Evolutionary conservation across 192 early-diverging fungal species (phyloP), one percentile per base, ranked within the genome.

Genomic region (Linnemannia zychae): DNA sequence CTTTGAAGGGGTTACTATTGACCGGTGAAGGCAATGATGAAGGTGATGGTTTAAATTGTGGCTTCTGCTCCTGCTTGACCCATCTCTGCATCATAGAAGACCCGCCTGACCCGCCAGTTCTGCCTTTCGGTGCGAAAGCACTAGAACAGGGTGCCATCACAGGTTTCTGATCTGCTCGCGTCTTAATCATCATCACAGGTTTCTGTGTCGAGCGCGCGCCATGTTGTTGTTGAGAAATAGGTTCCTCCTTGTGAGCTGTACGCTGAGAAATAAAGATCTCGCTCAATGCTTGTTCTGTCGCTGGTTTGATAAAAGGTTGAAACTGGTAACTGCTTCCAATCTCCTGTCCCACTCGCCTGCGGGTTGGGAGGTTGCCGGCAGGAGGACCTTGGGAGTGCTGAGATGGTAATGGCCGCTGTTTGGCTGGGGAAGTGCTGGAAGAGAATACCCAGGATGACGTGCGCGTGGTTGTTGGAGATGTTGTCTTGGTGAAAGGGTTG

Each of bases 1-100:
- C 13, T 16, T 31, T 70, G 3, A 17, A 31, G 0, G 24, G 33
- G 15, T 34, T 69, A 40, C 11, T 49, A n/a, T 68, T 77, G 28
- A 28, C n/a, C 46, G 6, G 15, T 13, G 40, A 0, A 20, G 36
- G 53, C 4, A 11, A 46, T 46, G 69, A 24, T 5, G 24, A 33
- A 22, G 15, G 22, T 12, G 50, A 37, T 17, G 71, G 71, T 73
- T 20, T 44, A 16, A 33, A 1, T 36, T 34, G 46, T 50, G 36
- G 46, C 7, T 50, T 57, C 50, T 48, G 37, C 7, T 40, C 68
- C 24, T 78, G 36, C 34, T 9, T 71, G 7, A 70, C 52, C 77
- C 77, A 78, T 17, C 33, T 20, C 24, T 78, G 70, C 77, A 78
- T 78, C 52, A 78, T 71, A 6, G 57, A 63, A 63, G 57, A 63